phyloP scores from a whole-genome alignment of 2,329 filamentous ascomycete species.

The Ophiognomonia clavigignenti-juglandacearum region DNA sequence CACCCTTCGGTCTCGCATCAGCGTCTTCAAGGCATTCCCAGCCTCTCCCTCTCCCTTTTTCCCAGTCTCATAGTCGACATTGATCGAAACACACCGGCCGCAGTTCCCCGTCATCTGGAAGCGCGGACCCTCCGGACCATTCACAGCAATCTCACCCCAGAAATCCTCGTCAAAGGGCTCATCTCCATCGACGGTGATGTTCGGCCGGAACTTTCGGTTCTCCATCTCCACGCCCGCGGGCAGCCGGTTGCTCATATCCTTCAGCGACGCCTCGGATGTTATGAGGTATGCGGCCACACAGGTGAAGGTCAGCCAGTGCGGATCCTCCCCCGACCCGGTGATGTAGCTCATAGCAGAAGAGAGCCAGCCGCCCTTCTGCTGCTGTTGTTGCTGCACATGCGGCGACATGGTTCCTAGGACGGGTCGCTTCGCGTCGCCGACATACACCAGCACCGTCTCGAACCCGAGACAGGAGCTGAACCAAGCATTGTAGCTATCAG shows the following conservation, averaged over 20 bases:
- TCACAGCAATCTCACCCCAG: slow-evolving; percentile 58
- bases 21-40: slow-evolving; percentile 62
- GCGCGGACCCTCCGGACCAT: slow-evolving; percentile 21
- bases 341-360: slow-evolving; percentile 30
- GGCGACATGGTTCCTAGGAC: slow-evolving; percentile 57
- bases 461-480: slow-evolving; percentile 65
- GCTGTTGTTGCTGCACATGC: slow-evolving; percentile 17
- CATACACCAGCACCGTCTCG: slow-evolving; percentile 55
- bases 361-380: slow-evolving; percentile 27
- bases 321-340: slow-evolving; percentile 24
- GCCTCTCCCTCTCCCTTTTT: slow-evolving; percentile 49
- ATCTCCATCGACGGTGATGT: slow-evolving; percentile 62
- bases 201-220: slow-evolving; percentile 67
- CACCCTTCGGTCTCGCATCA: slow-evolving; percentile 66
- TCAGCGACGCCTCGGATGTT: slow-evolving; percentile 64
- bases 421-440: slow-evolving; percentile 54
- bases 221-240: slow-evolving; percentile 46
- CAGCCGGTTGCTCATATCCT: slow-evolving; percentile 57
- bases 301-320: slow-evolving; percentile 60
- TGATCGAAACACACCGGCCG: slow-evolving; percentile 62
- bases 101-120: slow-evolving; percentile 66
- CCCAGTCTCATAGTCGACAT: slow-evolving; percentile 67
- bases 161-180: slow-evolving; percentile 65
- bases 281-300: slow-evolving; percentile 74
- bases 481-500: slow-evolving; percentile 54